Conservation (phyloP, 805 yeast species). For the Ogataea minuta region DNA sequence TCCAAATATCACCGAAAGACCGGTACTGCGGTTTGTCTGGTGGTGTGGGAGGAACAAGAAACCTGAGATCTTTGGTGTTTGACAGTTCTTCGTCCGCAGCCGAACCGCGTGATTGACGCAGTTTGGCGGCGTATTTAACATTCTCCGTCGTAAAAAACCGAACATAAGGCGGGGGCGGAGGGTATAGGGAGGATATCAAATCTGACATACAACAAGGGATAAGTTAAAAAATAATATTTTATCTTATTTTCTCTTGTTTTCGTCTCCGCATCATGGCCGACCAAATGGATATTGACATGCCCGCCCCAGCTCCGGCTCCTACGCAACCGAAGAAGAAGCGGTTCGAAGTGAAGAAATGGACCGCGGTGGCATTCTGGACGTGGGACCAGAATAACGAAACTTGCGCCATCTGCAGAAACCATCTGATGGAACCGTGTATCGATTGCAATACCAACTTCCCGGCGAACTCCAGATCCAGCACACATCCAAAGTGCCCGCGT, state of each 20-base stretch:
- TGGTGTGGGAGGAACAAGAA: constrained; percentile 60
- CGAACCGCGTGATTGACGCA: constrained; percentile 24
- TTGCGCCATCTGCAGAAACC: constrained; percentile 98
- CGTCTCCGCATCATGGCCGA: constrained; percentile 16
- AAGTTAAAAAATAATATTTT: neutral
- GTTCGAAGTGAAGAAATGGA: constrained; percentile 96
- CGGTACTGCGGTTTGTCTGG: constrained; percentile 70
- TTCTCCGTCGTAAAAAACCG: constrained; percentile 73
- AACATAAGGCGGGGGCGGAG: constrained; percentile 89
- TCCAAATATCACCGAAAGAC: constrained; percentile 91
- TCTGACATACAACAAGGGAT: constrained; percentile 5
- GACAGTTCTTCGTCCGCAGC: constrained; percentile 24
- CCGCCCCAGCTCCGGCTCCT: constrained; percentile 16
- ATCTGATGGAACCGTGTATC: constrained; percentile 96
- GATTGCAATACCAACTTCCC: constrained; percentile 64
- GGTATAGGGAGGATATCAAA: constrained; percentile 68
- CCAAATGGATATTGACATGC: constrained; percentile 27
- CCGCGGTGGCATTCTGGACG: constrained; percentile 99
- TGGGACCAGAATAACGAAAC: constrained; percentile 82
- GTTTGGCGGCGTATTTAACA: constrained; percentile 39
- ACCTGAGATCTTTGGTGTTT: constrained; percentile 43
- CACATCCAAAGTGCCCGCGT: constrained; percentile 59
- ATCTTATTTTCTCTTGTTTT: constrained; percentile 4
- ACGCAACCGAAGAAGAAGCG: constrained; percentile 52
- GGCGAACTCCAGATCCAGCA: constrained; percentile 42